These are phyloP conservation scores for Dactylellina cionopaga DNA, from an alignment of 2,329 filamentous ascomycete genomes.

Conservation along the genomic window DNA sequence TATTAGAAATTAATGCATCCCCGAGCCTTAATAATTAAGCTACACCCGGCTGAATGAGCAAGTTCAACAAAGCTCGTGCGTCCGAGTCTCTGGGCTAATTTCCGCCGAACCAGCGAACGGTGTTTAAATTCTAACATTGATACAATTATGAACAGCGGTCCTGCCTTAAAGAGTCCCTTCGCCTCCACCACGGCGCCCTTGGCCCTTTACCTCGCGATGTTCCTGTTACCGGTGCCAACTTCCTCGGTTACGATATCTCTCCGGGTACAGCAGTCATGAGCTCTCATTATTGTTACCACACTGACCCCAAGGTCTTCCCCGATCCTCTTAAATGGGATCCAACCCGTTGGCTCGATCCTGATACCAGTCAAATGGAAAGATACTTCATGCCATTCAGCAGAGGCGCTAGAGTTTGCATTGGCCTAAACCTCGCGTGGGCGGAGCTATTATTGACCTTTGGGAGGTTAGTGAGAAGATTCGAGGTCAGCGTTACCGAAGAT, in stretches of 20 bases:
- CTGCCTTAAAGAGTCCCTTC: constrained; percentile 38
- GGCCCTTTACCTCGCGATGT: constrained; percentile 22
- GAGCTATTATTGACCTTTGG: constrained; percentile 26
- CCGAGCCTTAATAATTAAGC: no score
- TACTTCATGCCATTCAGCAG: constrained; percentile 46
- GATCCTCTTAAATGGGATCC: constrained; percentile 38
- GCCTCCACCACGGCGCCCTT: constrained; percentile 22
- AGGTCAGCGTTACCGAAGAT: constrained; percentile 9
- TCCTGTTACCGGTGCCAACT: constrained; percentile 2
- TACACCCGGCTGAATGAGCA: not conserved
- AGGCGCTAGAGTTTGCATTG: constrained; percentile 30
- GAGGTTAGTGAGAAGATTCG: constrained; percentile 28
- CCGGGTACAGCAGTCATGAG: constrained; percentile 6
- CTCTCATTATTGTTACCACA: constrained; percentile 37
- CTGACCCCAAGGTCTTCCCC: constrained; percentile 22
- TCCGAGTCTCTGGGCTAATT: no score
- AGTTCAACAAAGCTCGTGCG: no score
- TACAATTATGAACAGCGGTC: constrained; percentile 2
- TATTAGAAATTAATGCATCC: no score
- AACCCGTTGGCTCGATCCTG: constrained; percentile 17
- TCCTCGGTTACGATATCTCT: constrained; percentile 22
- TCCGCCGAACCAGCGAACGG: not conserved
- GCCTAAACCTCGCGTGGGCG: constrained; percentile 32
- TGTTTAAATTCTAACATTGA: not conserved
- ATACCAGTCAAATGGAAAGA: constrained; percentile 20